Conservation (phyloP, 371 early-diverging fungal species). For the Mortierella sp. region DNA sequence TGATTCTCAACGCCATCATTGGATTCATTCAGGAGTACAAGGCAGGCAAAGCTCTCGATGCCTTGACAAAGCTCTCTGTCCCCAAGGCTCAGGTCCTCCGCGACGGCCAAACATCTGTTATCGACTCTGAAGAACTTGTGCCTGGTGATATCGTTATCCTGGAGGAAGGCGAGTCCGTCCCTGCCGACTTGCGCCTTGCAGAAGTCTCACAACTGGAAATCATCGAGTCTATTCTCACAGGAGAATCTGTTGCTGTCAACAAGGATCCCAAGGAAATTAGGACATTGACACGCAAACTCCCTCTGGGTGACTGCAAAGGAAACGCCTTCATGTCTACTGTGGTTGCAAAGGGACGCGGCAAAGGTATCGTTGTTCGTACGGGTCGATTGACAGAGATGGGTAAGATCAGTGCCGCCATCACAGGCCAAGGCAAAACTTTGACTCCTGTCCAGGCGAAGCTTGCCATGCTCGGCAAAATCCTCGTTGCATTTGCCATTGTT, state of each 20-base stretch:
- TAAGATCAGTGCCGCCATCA: slow-evolving; percentile 80
- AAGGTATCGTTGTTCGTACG: slow-evolving; percentile 82
- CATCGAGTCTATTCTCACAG: slow-evolving; percentile 81
- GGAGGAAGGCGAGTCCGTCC: slow-evolving; percentile 75
- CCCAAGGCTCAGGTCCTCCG: slow-evolving; percentile 78
- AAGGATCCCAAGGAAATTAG: slow-evolving; percentile 68
- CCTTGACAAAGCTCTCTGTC: slow-evolving; percentile 68
- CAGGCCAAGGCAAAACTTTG: slow-evolving; percentile 60
- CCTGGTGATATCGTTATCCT: slow-evolving; percentile 79
- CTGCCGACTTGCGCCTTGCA: slow-evolving; percentile 79
- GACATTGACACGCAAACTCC: slow-evolving; percentile 70
- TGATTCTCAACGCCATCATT: slow-evolving; percentile 75
- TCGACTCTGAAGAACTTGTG: slow-evolving; percentile 69
- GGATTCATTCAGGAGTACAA: slow-evolving; percentile 77
- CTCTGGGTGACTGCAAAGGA: slow-evolving; percentile 85
- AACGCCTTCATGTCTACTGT: slow-evolving; percentile 89
- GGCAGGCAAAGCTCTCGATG: slow-evolving; percentile 71
- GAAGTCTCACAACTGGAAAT: slow-evolving; percentile 80
- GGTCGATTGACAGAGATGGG: slow-evolving; percentile 84
- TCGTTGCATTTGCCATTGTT: slow-evolving; percentile 66
- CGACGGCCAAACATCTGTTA: slow-evolving; percentile 62
- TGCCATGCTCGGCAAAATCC: slow-evolving; percentile 65
- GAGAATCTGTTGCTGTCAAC: slow-evolving; percentile 72
- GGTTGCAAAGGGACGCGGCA: slow-evolving; percentile 83
- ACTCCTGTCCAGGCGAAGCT: slow-evolving; percentile 85